Conservation (phyloP, 352 stramenopile genomes). For the Aphanomyces cochlioides region DNA sequence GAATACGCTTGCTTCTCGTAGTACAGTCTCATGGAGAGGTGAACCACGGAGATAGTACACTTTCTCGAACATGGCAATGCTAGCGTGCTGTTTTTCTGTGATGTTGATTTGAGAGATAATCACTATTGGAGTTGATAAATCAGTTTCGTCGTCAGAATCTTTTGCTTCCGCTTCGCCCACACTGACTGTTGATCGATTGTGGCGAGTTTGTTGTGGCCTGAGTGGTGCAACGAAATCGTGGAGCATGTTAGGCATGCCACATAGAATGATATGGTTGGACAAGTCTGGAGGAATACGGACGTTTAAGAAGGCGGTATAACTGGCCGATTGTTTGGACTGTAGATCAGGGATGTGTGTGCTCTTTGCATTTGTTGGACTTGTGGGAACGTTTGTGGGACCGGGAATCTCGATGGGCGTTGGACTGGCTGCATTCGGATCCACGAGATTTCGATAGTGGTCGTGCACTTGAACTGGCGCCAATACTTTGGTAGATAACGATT, state of each 20-base stretch:
- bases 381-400: no score
- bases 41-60: conserved; percentile 71
- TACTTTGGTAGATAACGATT: conserved; percentile 35
- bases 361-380: no score
- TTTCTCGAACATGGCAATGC: background rate
- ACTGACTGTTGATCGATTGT: background rate
- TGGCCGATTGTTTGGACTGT: background rate
- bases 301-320: conserved; percentile 8
- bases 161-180: background rate
- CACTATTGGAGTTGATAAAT: conserved; percentile 11
- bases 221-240: conserved; percentile 51
- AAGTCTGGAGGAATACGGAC: conserved; percentile 35
- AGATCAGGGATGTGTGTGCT: background rate
- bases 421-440: no score
- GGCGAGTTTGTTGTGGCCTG: conserved; percentile 14
- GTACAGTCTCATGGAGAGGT: conserved; percentile 54
- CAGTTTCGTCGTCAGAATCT: background rate
- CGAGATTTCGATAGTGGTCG: background rate
- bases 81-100: conserved; percentile 18
- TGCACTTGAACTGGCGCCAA: background rate
- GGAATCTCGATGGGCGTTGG: no score
- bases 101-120: conserved; percentile 7
- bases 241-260: conserved; percentile 62
- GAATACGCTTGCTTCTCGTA: conserved; percentile 54
- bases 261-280: conserved; percentile 56